Conservation (phyloP, 2,329 filamentous ascomycete genomes). For the Claviceps maximensis region DNA sequence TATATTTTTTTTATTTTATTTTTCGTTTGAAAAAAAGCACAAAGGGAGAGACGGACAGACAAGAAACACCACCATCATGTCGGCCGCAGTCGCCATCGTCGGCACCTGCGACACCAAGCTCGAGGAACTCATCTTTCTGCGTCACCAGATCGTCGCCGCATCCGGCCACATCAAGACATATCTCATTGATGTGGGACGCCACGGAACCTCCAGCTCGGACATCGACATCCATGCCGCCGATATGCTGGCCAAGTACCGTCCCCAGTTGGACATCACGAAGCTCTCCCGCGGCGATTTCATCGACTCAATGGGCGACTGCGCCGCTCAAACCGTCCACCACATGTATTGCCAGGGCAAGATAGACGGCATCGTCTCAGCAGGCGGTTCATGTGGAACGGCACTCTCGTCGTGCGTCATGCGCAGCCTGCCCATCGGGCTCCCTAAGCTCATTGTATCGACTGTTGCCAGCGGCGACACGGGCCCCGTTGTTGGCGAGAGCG, state of each 20-base stretch:
- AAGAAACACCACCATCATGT: neutral
- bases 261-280: constrained; percentile 18
- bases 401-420: constrained; percentile 49
- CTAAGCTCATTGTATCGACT: constrained; percentile 58
- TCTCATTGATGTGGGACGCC: constrained; percentile 34
- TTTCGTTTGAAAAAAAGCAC: too few relatives aligned
- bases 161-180: constrained; percentile 9
- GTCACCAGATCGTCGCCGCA: constrained; percentile 26
- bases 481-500: constrained; percentile 52
- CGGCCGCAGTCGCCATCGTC: constrained; percentile 36
- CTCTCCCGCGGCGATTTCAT: constrained; percentile 43
- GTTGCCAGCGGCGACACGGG: constrained; percentile 54
- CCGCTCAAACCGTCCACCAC: constrained; percentile 26
- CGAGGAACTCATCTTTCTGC: constrained; percentile 42
- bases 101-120: constrained; percentile 56
- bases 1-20: too few relatives aligned
- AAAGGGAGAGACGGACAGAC: neutral
- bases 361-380: constrained; percentile 45
- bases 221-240: constrained; percentile 34
- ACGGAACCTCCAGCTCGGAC: constrained; percentile 23
- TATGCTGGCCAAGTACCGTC: constrained; percentile 23
- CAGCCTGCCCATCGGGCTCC: constrained; percentile 49
- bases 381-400: constrained; percentile 50
- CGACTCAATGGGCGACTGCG: constrained; percentile 37
- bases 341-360: constrained; percentile 27